Evolutionary conservation across 441 rosid species (phyloP), one percentile per base, ranked within the genome.

Genomic region (Francoa sonchifolia): DNA sequence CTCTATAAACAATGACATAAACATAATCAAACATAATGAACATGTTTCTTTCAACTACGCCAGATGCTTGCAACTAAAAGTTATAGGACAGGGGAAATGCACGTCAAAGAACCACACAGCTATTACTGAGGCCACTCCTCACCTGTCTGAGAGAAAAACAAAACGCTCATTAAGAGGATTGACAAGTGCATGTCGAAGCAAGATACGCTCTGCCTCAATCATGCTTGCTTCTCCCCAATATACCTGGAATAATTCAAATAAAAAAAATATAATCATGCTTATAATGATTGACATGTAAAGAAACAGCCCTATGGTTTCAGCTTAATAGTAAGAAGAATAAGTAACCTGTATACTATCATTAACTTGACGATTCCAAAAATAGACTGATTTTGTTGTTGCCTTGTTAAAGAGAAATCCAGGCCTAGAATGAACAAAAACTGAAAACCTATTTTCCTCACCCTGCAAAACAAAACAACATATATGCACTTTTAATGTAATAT

Each of bases 81-180:
- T n/a, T n/a, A n/a, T n/a, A n/a, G n/a, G n/a, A n/a, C n/a, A n/a
- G n/a, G n/a, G n/a, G n/a, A n/a, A n/a, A n/a, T n/a, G n/a, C n/a
- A n/a, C n/a, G n/a, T n/a, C n/a, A n/a, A n/a, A n/a, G n/a, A n/a
- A n/a, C n/a, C 11, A 18, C 32, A 38, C 8, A 42, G 30, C 31
- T 25, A 52, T 17, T 33, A 18, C 33, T 32, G 20, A 19, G 46
- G 54, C 30, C 46, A 48, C 44, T 36, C 26, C 62, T 67, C 66
- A 80, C 99, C 96, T 82, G 64, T 90, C 99, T 28, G 99, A 90
- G 32, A 90, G 73, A 61, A 90, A 90, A 71, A 86, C 80, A 68
- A 90, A 90, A 10, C 90, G 79, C 57, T 76, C 60, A 62, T 82
- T 82, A 33, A 16, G 56, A 33, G 79, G 79, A 68, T 90, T 95